Base-by-base conservation (phyloP, 2,329 filamentous ascomycete genomes). In the Hypoxylon sp. region DNA sequence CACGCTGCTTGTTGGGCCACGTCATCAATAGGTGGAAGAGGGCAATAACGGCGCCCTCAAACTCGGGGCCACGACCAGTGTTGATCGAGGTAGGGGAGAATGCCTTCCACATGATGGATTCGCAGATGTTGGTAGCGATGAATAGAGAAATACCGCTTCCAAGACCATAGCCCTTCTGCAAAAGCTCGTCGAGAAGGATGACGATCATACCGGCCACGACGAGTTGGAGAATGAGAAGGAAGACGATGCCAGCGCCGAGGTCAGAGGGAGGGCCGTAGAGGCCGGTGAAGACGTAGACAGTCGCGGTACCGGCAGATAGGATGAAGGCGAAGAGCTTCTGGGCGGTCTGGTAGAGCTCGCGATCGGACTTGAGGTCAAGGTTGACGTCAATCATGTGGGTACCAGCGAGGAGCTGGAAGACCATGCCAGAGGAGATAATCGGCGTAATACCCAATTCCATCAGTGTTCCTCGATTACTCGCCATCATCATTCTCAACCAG, bases 321-420 rank as follows among this genome's bases (percentile, higher is more conserved):
- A 99, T 97, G 80, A 99, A 97, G 75, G 96, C 96, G 78, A 97
- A 95, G 73, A 97, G 92, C 88, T 99, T 99, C 89, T 99, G 96
- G 62, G 97, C 96, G 72, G 95, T 99, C 88, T 99, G 96, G 90
- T 99, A 99, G 73, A 99, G 91, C 87, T 99, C 96, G 84, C 96
- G 96, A 84, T 99, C 96, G 82, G 95, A 96, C 89, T 99, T 99
- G 83, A 98, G 91, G 88, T 99, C 96, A 78, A 99, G 93, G 89
- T 99, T 98, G 87, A 99, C 95, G 82, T 99, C 96, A 84, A 99
- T 98, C 86, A 98, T 92, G 89, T 99, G 96, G 82, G 96, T 99
- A 80, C 96, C 96, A 79, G 96, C 96, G 74, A 99, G 93, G 79
- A 99, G 94, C 91, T 99, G 96, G 90, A 99, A 99, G 79, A 99